Evolutionary conservation across 1,284 basidiomycete genomes (phyloP).

Genomic region (Austroboletus olivaceoglutinosus): DNA sequence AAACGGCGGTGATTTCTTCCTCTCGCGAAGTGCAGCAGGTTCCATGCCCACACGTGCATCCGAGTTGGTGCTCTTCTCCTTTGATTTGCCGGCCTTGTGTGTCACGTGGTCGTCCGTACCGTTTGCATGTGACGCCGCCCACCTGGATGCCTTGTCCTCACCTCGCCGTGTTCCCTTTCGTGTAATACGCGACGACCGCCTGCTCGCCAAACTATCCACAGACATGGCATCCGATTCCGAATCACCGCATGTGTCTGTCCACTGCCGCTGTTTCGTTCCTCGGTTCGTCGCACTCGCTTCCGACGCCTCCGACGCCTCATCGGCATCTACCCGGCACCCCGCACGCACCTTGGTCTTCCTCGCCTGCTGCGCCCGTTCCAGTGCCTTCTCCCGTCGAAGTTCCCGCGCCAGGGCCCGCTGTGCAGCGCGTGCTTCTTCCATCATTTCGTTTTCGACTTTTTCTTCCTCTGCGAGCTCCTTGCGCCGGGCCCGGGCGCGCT

Average conservation of each 20-base stretch:
- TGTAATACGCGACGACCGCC: slow-evolving; percentile 1
- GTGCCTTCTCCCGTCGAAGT: slow-evolving; percentile 25
- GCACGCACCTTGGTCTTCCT: slow-evolving; percentile 12
- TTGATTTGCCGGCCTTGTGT: neutral
- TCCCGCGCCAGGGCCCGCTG: slow-evolving; percentile 26
- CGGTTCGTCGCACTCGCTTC: slow-evolving; percentile 8
- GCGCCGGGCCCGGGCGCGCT: slow-evolving; percentile 58
- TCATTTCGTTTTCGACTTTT: slow-evolving; percentile 38
- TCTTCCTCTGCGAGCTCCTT: slow-evolving; percentile 63
- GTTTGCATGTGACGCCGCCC: neutral
- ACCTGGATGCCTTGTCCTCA: neutral
- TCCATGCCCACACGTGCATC: neutral
- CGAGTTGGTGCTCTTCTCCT: neutral
- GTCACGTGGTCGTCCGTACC: slow-evolving; percentile 5
- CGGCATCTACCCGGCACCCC: neutral
- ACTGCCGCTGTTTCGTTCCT: slow-evolving; percentile 2
- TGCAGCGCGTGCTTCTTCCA: slow-evolving; percentile 30
- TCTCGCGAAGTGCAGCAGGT: neutral
- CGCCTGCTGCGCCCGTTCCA: slow-evolving; percentile 17
- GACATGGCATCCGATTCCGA: slow-evolving; percentile 30
- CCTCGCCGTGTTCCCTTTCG: slow-evolving; percentile 1
- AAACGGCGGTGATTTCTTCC: neutral
- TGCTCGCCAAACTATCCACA: slow-evolving; percentile 22
- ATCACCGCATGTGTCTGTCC: neutral
- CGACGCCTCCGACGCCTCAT: slow-evolving; percentile 5